phyloP scores from a whole-genome alignment of 345 rosid species.

The Lumnitzera racemosa region DNA sequence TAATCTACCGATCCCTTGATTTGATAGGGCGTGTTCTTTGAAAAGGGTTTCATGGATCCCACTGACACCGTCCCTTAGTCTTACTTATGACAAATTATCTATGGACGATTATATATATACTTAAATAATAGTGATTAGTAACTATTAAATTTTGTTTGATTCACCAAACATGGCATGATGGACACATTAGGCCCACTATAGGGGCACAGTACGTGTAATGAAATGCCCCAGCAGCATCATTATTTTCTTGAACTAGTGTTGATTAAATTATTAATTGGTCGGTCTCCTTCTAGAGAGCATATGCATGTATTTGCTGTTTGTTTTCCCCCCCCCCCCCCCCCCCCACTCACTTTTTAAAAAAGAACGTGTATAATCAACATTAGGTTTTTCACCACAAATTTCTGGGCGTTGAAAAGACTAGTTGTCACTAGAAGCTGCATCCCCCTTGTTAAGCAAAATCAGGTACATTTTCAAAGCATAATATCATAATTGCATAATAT shows the following conservation, averaged over 20 bases:
- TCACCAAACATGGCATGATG: conserved; percentile 17
- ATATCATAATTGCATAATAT: too few relatives aligned
- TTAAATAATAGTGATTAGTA: too few relatives aligned
- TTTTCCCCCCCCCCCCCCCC: too few relatives aligned
- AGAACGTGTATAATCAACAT: neutral
- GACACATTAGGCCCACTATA: conserved; percentile 16
- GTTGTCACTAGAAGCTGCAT: too few relatives aligned
- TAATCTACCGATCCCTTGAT: neutral
- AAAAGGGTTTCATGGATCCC: conserved; percentile 7
- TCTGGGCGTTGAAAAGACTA: neutral
- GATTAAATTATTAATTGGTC: conserved; percentile 11
- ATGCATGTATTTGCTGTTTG: neutral
- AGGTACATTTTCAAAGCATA: too few relatives aligned
- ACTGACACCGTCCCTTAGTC: conserved; percentile 6
- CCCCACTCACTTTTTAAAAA: neutral
- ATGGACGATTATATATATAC: too few relatives aligned
- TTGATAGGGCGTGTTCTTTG: conserved; percentile 7
- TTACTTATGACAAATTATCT: conserved; percentile 8
- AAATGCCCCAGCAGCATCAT: conserved; percentile 10
- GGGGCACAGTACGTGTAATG: conserved; percentile 7
- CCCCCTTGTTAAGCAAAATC: too few relatives aligned
- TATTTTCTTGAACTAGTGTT: conserved; percentile 2
- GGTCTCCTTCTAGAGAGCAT: conserved; percentile 19
- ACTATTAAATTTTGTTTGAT: neutral
- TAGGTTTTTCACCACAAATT: conserved; percentile 18